Base-by-base conservation (phyloP, 2,329 filamentous ascomycete species). In the Aspergillus melleus region DNA sequence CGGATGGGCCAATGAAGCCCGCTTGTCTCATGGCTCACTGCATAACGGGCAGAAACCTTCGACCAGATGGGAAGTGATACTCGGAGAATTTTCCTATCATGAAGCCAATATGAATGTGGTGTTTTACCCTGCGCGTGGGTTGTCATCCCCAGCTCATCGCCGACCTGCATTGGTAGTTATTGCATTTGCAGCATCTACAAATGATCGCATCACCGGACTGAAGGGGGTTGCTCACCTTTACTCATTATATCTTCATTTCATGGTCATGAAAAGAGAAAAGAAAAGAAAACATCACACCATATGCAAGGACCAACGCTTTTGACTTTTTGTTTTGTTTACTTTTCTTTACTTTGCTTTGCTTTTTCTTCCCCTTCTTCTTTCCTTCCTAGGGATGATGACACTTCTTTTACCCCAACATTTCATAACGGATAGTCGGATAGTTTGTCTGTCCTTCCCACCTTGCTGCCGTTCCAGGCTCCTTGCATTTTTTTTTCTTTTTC, bases 391-490 rank as follows among this genome's bases (percentile, higher is more conserved):
- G 16, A 42, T 42, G 16, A 42, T 16, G 36, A n/a, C 36, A 16
- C 32, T 24, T 30, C n/a, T 52, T 19, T 24, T 47, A 29, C 12
- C 20, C 24, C 29, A 53, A n/a, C 51, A 44, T 36, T 14, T 20
- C 36, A 24, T 47, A 24, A 20, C 20, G 20, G 24, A 32, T 29
- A 51, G 24, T 19, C 20, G 49, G 39, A 42, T 53, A 16, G 39
- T 36, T 61, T 58, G 10, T 12, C 55, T 49, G 39, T 54, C 42
- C 50, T 54, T 56, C 54, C 49, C 47, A 52, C 51, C 57, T 55
- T 49, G 55, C 47, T 58, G 52, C 55, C 52, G 36, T 54, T 58
- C 60, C 51, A 58, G 61, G 67, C 68, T 69, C 68, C 68, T 71
- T 71, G 68, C 68, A 69, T 42, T n/a, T 42, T 42, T 8, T 42